Percentiles rank a stretch among this genome's conserved stretches.
These are phyloP conservation scores for Chlorella vulgaris DNA, from an alignment of 139 green algal genomes.

Conservation along the genomic window DNA sequence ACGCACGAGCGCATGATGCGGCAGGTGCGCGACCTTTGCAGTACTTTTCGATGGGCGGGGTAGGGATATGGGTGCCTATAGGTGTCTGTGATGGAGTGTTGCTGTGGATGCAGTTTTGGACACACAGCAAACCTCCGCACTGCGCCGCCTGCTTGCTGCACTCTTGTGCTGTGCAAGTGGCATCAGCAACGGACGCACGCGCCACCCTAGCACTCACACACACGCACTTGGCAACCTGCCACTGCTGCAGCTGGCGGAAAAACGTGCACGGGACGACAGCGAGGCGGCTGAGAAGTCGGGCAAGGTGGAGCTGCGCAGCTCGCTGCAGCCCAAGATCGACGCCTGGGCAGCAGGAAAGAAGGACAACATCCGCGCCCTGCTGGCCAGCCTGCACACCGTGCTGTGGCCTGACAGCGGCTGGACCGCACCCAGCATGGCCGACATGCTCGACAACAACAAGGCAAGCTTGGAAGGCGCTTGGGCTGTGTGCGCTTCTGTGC, in stretches of 20 bases:
- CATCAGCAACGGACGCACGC: neutral
- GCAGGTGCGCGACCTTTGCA: conserved; percentile 6
- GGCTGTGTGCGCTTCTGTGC: neutral
- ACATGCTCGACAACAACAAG: conserved; percentile 78
- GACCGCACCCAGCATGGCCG: conserved; percentile 74
- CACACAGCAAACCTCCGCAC: too few species aligned
- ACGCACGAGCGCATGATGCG: conserved; percentile 45
- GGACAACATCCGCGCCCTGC: conserved; percentile 89
- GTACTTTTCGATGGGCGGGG: too few species aligned
- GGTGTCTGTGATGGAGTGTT: too few species aligned
- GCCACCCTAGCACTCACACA: too few species aligned
- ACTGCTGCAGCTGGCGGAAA: conserved; percentile 41
- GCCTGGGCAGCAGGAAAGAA: conserved; percentile 68
- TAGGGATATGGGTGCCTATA: too few species aligned
- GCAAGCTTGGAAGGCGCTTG: neutral
- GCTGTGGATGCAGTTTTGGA: too few species aligned
- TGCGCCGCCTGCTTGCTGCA: neutral
- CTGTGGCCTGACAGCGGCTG: conserved; percentile 88
- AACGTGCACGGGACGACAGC: conserved; percentile 47
- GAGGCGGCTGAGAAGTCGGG: conserved; percentile 54
- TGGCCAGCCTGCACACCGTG: conserved; percentile 85
- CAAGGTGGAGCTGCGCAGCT: conserved; percentile 66
- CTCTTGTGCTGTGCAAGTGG: too few species aligned
- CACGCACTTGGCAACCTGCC: neutral
- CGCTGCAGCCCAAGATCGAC: conserved; percentile 65